Percentiles rank a stretch among this genome's conserved stretches.
phyloP scores from a whole-genome alignment of 2,329 filamentous ascomycete species.

The Colletotrichum echinochloae region DNA sequence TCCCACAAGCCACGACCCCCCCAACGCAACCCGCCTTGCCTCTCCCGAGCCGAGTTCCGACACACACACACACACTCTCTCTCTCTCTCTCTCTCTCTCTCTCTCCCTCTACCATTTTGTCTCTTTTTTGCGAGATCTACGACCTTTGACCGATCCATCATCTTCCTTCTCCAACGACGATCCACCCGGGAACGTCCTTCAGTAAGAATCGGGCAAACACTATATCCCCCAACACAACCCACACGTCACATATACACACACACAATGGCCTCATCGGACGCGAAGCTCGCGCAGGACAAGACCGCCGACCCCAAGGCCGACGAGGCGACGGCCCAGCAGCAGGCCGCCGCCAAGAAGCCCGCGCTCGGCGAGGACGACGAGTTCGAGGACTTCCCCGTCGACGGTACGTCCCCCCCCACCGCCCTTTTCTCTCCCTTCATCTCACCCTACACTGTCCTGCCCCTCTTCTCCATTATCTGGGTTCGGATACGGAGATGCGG shows the following conservation, averaged over 20 bases:
- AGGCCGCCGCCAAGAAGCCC: conserved; percentile 56
- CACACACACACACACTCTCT: too few species aligned
- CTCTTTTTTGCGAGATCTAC: neutral
- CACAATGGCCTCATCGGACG: conserved; percentile 46
- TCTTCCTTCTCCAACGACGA: neutral
- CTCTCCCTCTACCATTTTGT: neutral
- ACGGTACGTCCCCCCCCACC: conserved; percentile 73
- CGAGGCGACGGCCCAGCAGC: conserved; percentile 69
- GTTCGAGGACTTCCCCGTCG: conserved; percentile 98
- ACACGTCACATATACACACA: conserved; percentile 9
- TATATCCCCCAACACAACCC: conserved; percentile 13
- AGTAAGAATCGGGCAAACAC: neutral
- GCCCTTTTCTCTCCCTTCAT: too few species aligned
- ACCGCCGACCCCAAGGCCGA: conserved; percentile 55
- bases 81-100: neutral
- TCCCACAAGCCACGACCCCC: neutral
- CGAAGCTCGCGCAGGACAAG: conserved; percentile 48
- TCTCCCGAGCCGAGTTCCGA: neutral
- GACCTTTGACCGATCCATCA: neutral
- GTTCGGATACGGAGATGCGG: neutral
- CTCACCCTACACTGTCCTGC: neutral
- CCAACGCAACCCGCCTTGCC: neutral
- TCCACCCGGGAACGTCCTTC: neutral
- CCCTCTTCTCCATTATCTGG: neutral
- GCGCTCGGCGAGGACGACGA: conserved; percentile 97